Evolutionary conservation across 164 flowering plant species (phyloP), one percentile per base, ranked within the genome.

Genomic region (Magnolia officinalis): DNA sequence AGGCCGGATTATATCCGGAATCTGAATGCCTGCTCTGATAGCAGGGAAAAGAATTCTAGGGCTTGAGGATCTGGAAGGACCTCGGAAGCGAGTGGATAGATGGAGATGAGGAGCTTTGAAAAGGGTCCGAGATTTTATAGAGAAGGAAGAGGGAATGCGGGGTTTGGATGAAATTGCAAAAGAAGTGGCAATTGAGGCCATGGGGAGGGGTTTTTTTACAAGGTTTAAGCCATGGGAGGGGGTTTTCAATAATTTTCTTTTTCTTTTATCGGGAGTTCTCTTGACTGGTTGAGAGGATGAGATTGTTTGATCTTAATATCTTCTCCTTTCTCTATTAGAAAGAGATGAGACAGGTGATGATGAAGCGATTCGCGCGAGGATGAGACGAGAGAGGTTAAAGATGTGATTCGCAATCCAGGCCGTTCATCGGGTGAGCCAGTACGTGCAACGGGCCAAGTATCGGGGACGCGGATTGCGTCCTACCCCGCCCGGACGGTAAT

Each of bases 151-250:
- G 55, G 59, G 55, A 26, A 23, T 71, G 50, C 77, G 83, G 68
- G 79, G 52, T 61, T 71, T 83, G 4, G 85, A 75, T 24, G 89
- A 76, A 21, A 81, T 20, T 8, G 83, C 51, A 84, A 85, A 80
- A 73, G 87, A 85, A 2, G 88, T 77, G 69, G 91, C 83, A 4
- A 87, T 80, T 14, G 89, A 86, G 8, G 89, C 89, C 92, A 89
- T 88, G 58, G 6, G 19, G 16, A 13, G 49, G 70, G 49, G 37
- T 5, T 70, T 50, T 37, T 37, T 4, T 37, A 6, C 45, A 37
- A 37, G 0, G 13, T 55, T 55, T 55, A 55, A 10, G 61, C 61
- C 61, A 55, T 55, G 61, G 11, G 18, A 55, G 18, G 61, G 16
- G 4, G 61, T 55, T 55, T 55, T 2, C 61, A 10, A 10, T 4